Conservation (phyloP, 176 grass and related monocot genomes). For the Zoysia pacifica region DNA sequence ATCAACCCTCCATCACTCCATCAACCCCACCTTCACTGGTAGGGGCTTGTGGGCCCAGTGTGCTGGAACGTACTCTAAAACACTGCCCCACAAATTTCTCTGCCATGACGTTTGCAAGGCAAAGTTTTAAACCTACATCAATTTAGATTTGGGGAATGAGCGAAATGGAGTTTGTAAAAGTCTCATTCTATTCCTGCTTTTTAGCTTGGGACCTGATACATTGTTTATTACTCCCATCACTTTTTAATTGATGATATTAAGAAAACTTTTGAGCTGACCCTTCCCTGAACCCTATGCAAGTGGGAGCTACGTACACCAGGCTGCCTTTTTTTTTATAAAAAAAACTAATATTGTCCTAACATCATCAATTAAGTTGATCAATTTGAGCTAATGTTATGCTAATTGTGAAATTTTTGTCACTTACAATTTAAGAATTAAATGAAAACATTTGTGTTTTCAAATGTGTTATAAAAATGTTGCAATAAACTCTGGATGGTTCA, state of each 20-base stretch:
- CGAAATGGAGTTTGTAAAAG: neutral
- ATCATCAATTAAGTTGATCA: neutral
- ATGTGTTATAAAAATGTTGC: neutral
- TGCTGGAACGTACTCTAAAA: no score
- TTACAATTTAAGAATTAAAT: neutral
- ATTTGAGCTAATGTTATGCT: slow-evolving; percentile 5
- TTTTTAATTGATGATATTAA: neutral
- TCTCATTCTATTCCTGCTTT: slow-evolving; percentile 12
- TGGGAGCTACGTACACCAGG: no score
- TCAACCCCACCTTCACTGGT: neutral
- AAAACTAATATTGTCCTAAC: neutral
- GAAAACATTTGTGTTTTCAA: slow-evolving; percentile 5
- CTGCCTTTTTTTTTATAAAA: neutral
- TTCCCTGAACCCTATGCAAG: no score
- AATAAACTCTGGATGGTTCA: neutral
- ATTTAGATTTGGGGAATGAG: neutral
- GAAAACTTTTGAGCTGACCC: neutral
- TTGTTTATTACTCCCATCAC: neutral
- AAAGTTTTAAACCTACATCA: neutral
- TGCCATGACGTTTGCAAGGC: neutral
- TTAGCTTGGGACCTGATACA: neutral
- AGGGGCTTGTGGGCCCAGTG: no score
- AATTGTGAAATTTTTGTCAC: neutral
- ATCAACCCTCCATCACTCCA: neutral
- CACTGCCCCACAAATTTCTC: neutral